phyloP scores from a whole-genome alignment of 2,329 filamentous ascomycete species.

The Chaetomiaceae sp. region DNA sequence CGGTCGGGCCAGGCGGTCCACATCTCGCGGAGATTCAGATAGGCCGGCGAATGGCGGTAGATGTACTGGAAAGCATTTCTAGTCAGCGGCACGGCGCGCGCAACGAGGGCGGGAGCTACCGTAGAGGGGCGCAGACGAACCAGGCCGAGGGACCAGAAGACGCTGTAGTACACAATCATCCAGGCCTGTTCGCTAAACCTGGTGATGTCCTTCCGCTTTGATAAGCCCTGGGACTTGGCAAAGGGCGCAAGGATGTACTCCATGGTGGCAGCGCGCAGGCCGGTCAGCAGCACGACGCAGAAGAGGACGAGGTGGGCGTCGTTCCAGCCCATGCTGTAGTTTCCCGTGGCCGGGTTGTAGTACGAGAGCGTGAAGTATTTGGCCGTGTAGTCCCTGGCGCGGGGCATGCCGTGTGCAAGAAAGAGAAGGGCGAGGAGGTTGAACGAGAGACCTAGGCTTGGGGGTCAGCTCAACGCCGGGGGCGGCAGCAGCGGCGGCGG shows the following conservation, averaged over 20 bases:
- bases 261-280: conserved; percentile 75
- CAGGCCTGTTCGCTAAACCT: conserved; percentile 94
- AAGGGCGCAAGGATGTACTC: conserved; percentile 80
- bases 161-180: conserved; percentile 75
- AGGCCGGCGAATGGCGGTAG: conserved; percentile 71
- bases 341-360: conserved; percentile 60
- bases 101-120: too few relatives aligned
- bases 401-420: conserved; percentile 77
- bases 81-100: conserved; percentile 8
- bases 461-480: conserved; percentile 5
- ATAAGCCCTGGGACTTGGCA: conserved; percentile 65
- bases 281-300: conserved; percentile 80
- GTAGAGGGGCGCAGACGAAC: conserved; percentile 46
- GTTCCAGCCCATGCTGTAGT: conserved; percentile 71
- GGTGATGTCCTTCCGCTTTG: conserved; percentile 67
- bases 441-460: conserved; percentile 63
- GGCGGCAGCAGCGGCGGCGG: not conserved
- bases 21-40: conserved; percentile 66
- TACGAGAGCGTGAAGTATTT: conserved; percentile 89
- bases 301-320: conserved; percentile 72
- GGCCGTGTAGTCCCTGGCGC: conserved; percentile 68
- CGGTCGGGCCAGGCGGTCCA: conserved; percentile 83
- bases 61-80: conserved; percentile 56
- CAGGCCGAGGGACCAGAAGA: conserved; percentile 79
- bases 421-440: conserved; percentile 79